phyloP scores from a whole-genome alignment of 2,329 filamentous ascomycete species.

The Penicillium sp. region DNA sequence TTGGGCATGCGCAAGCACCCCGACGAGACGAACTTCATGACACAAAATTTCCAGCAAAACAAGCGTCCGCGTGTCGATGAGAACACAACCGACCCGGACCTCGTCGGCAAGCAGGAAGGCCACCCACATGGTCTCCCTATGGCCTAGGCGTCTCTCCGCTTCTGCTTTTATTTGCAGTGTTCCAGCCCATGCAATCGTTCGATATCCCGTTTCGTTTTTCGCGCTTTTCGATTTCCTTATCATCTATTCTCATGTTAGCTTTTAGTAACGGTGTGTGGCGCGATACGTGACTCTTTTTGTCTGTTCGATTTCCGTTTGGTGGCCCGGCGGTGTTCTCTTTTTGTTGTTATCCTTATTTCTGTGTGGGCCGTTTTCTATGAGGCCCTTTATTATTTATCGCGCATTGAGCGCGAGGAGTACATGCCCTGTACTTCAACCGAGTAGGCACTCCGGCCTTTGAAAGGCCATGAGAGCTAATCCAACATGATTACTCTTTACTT shows the following conservation, averaged over 20 bases:
- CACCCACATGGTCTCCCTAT: constrained; percentile 27
- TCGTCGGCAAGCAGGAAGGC: constrained; percentile 28
- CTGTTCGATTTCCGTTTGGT: not conserved
- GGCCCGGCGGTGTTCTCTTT: constrained; percentile 17
- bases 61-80: constrained; percentile 36
- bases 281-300: constrained; percentile 11
- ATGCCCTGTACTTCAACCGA: not conserved
- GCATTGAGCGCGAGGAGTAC: not conserved
- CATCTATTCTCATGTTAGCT: constrained; percentile 1
- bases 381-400: not conserved
- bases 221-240: not conserved
- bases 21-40: constrained; percentile 37
- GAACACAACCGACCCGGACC: constrained; percentile 24
- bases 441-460: not conserved
- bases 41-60: constrained; percentile 31
- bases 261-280: constrained; percentile 20
- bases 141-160: not conserved
- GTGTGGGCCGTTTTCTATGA: not conserved
- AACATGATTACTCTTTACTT: not conserved
- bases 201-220: not conserved
- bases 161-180: not conserved
- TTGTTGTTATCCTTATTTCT: not conserved
- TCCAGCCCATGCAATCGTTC: not conserved
- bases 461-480: not conserved
- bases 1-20: constrained; percentile 46